Evolutionary conservation across 495 filamentous ascomycete species (phyloP).

Genomic region (Trichoderma parareesei): DNA sequence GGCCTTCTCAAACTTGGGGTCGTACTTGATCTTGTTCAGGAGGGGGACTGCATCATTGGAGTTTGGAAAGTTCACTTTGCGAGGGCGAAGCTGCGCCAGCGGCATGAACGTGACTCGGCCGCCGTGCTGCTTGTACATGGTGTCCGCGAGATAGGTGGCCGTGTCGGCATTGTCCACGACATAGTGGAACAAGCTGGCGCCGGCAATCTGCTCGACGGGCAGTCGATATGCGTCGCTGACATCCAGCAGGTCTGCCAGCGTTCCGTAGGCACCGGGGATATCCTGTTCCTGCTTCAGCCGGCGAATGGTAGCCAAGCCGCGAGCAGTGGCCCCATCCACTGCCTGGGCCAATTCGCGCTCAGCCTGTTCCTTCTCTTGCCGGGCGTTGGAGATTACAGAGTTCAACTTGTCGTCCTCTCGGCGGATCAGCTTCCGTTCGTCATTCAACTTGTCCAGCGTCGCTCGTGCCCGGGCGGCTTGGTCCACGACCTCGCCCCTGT

Average conservation of each 20-base stretch:
- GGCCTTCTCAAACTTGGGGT: slow-evolving; percentile 68
- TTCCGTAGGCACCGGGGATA: slow-evolving; percentile 85
- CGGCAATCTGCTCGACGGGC: slow-evolving; percentile 87
- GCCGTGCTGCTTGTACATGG: slow-evolving; percentile 66
- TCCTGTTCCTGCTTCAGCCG: slow-evolving; percentile 67
- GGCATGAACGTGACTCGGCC: slow-evolving; percentile 97
- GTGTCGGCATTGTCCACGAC: slow-evolving; percentile 91
- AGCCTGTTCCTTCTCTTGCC: slow-evolving; percentile 63
- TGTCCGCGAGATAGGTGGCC: slow-evolving; percentile 69
- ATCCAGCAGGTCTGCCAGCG: slow-evolving; percentile 80
- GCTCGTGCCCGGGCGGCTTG: slow-evolving; percentile 75
- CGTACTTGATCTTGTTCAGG: slow-evolving; percentile 76
- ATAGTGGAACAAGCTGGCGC: slow-evolving; percentile 90
- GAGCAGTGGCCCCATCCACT: slow-evolving; percentile 82
- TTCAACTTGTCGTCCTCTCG: slow-evolving; percentile 83
- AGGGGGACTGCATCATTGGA: slow-evolving; percentile 81
- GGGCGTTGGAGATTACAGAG: slow-evolving; percentile 65
- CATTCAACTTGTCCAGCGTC: slow-evolving; percentile 65
- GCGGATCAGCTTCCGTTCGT: slow-evolving; percentile 86
- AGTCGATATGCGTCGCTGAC: slow-evolving; percentile 78
- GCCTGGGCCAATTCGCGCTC: slow-evolving; percentile 69
- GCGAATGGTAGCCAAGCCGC: slow-evolving; percentile 74
- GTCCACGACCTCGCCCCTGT: slow-evolving; percentile 59
- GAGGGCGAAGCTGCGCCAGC: slow-evolving; percentile 65
- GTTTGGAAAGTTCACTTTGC: slow-evolving; percentile 65